phyloP scores from a whole-genome alignment of 352 stramenopile genomes.

The Sclerospora graminicola region DNA sequence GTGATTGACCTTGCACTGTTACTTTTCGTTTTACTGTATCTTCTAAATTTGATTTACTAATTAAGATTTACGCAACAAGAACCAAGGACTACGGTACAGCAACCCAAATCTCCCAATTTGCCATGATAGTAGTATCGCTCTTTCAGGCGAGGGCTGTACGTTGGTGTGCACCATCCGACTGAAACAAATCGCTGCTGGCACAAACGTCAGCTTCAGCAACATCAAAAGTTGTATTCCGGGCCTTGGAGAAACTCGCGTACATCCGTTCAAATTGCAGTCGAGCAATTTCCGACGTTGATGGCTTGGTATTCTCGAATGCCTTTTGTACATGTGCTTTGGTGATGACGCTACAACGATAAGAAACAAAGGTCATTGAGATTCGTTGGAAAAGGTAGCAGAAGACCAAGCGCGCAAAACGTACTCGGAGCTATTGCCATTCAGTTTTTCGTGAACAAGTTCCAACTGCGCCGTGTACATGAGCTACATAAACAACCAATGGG shows the following conservation, averaged over 20 bases:
- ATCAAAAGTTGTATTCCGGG: conserved; percentile 58
- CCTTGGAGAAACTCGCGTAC: conserved; percentile 59
- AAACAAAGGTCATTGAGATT: not conserved
- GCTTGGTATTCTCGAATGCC: conserved; percentile 55
- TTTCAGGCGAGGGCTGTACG: conserved; percentile 45
- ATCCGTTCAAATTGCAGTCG: conserved; percentile 59
- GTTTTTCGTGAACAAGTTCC: conserved; percentile 86
- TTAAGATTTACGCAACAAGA: too few species aligned
- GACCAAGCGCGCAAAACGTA: conserved; percentile 14
- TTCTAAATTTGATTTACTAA: too few species aligned
- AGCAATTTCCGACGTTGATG: conserved; percentile 50
- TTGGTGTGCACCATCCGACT: conserved; percentile 50
- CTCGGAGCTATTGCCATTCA: conserved; percentile 44
- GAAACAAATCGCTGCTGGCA: conserved; percentile 34
- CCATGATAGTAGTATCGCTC: too few species aligned
- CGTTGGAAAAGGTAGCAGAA: not conserved
- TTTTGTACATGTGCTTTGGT: conserved; percentile 43
- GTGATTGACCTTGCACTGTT: too few species aligned
- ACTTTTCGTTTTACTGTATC: too few species aligned
- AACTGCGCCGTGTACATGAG: conserved; percentile 92
- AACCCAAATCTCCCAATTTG: too few species aligned
- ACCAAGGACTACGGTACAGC: too few species aligned
- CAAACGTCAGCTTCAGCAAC: conserved; percentile 40
- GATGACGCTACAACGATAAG: conserved; percentile 32
- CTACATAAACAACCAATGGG: conserved; percentile 14